Base-by-base conservation (phyloP, 192 early-diverging fungal species). In the Linnemannia elongata region DNA sequence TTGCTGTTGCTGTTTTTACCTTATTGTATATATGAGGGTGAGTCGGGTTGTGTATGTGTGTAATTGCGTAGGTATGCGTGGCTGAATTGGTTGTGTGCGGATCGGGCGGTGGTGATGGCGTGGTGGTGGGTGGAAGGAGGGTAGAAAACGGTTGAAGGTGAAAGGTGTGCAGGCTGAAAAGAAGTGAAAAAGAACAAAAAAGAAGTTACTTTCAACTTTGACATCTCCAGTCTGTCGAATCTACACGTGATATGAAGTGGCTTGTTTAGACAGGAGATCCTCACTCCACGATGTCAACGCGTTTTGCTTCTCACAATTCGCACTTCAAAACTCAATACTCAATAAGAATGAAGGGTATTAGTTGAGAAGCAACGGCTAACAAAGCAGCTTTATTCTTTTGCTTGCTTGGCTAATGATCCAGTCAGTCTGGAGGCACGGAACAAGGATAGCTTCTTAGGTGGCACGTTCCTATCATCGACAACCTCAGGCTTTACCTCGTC, bases 391-490 rank as follows among this genome's bases (percentile, higher is more conserved):
- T 42, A 72, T 42, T 72, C 39, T 63, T 36, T 33, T 22, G 33
- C 35, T n/a, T 81, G 57, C 52, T 87, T 87, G 15, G 85, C 79
- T 60, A 87, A 75, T 33, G 79, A 81, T 22, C 85, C 85, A 5
- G 85, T 72, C 54, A 87, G 47, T 49, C 85, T 77, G 2, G 85
- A 54, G 27, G 85, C 85, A 27, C 85, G 85, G 76, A 87, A 87
- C 27, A 87, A 52, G 35, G 85, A 87, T 3, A 87, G 72, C 44
- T 87, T 87, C 72, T 87, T 87, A 41, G 85, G 85, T 9, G 75
- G 76, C 30, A 55, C 30, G 33, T 87, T 87, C 27, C 85, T 76
- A 72, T 87, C 79, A 18, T 87, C 85, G 3, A 78, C 33, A 9
- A 45, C 72, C 24, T 10, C 73, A 24, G 35, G 42, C 30, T 52